Percentiles rank a stretch among this genome's conserved stretches.
Evolutionary conservation across 2,329 filamentous ascomycete species (phyloP).

Genomic region (Chrysoporthe austroafricana): DNA sequence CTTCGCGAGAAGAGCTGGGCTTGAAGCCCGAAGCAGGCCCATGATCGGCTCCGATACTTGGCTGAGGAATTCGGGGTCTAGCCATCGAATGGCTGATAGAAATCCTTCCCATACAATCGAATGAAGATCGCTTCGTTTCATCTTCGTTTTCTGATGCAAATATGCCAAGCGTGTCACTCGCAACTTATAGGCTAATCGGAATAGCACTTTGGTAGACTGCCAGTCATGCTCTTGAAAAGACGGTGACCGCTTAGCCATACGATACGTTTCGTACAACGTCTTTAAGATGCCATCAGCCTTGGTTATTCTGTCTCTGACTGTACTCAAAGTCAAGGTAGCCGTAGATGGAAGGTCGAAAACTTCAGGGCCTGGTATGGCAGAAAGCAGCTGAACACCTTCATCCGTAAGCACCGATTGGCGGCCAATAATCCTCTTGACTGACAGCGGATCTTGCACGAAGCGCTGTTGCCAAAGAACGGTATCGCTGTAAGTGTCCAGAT

Average conservation of each 20-base stretch:
- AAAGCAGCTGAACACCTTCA: conserved; percentile 16
- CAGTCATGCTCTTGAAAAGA: conserved; percentile 22
- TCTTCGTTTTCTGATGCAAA: background rate
- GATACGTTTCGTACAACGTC: conserved; percentile 19
- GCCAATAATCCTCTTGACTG: background rate
- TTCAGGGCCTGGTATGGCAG: conserved; percentile 2
- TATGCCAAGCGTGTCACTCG: background rate
- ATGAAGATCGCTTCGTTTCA: background rate
- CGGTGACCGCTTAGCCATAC: conserved; percentile 12
- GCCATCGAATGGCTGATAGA: conserved; percentile 14
- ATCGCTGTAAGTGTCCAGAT: conserved; percentile 17
- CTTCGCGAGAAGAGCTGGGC: conserved; percentile 7
- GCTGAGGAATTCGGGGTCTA: conserved; percentile 6
- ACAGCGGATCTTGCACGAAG: conserved; percentile 19
- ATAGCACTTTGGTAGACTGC: conserved; percentile 5
- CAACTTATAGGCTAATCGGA: background rate
- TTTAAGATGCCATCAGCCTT: conserved; percentile 16
- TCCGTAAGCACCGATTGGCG: background rate
- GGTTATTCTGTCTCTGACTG: background rate
- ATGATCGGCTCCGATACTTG: background rate
- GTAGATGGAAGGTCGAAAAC: background rate
- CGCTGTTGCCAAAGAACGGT: conserved; percentile 23
- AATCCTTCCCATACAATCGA: conserved; percentile 4
- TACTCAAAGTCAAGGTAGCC: background rate
- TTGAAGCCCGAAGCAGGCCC: conserved; percentile 1